Evolutionary conservation across 768 basidiomycete genomes (phyloP), one percentile per base, ranked within the genome.

Genomic region (Gloeostereum incarnatum): DNA sequence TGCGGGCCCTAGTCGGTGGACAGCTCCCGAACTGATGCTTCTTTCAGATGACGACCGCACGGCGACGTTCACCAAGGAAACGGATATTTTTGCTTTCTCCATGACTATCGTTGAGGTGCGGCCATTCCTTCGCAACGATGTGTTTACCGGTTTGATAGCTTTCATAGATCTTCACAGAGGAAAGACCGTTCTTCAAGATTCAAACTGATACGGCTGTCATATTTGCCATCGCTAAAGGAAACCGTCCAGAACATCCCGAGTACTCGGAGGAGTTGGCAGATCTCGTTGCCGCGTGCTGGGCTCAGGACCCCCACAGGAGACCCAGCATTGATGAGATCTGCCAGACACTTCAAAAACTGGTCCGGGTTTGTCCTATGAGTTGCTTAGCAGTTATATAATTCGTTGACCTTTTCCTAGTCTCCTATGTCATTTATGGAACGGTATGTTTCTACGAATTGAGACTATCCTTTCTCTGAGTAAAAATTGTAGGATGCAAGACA

Each of bases 1-100:
- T n/a, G 40, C 30, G 3, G 40, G 40, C 6, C 36, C 36, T 13
- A 31, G 34, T 2, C 18, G 40, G 11, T 42, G 40, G 40, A 16
- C 27, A 6, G 40, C 40, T 6, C 40, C 40, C 9, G 40, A 42
- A 29, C 26, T 29, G 14, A 29, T 29, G 26, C 14, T 14, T 8
- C 9, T 14, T 14, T 8, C 8, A 14, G 26, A 29, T 29, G 26
- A 29, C 8, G 26, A 29, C 14, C 9, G 8, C 26, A 29, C 14
- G 26, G 9, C 14, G 8, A 8, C 26, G 9, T 29, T 29, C 26
- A 8, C 26, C 26, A n/a, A n/a, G n/a, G n/a, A n/a, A n/a, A 29
- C 26, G 14, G 26, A 29, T 29, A 14, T 29, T 14, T 29, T 29
- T 29, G 26, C 26, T 29, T 29, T 29, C 14, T 8, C 14, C 9